phyloP scores from a whole-genome alignment of 1,284 basidiomycete genomes.

The Entoloma clypeatum region DNA sequence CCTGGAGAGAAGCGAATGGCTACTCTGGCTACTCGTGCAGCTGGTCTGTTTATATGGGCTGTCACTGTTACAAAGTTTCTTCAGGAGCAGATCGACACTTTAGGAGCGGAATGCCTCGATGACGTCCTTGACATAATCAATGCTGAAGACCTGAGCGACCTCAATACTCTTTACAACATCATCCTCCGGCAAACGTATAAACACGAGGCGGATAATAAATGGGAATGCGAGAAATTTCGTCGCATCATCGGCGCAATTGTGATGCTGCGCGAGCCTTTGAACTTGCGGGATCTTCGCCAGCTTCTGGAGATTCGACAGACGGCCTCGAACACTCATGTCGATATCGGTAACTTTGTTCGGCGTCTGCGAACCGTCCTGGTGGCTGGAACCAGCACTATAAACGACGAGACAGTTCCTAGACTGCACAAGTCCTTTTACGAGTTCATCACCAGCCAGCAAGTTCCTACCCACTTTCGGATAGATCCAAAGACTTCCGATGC shows the following conservation, averaged over 20 bases:
- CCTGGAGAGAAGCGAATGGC: constrained; percentile 10
- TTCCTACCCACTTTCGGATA: constrained; percentile 2
- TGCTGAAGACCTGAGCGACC: background rate
- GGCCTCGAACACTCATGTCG: constrained; percentile 2
- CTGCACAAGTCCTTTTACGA: constrained; percentile 15
- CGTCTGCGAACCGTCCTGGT: constrained; percentile 15
- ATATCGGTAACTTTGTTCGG: constrained; percentile 11
- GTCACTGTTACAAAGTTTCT: constrained; percentile 12
- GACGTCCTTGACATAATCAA: constrained; percentile 1
- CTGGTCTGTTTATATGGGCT: background rate
- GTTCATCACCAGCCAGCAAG: constrained; percentile 7
- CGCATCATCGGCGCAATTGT: constrained; percentile 10
- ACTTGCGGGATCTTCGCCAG: constrained; percentile 4
- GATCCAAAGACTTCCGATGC: constrained; percentile 1
- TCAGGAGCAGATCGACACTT: constrained; percentile 1
- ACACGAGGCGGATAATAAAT: constrained; percentile 1
- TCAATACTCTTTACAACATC: background rate
- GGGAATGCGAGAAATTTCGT: constrained; percentile 11
- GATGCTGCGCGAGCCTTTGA: constrained; percentile 6
- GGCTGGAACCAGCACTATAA: constrained; percentile 10
- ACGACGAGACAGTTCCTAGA: constrained; percentile 11
- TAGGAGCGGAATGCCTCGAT: background rate
- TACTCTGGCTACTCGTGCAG: background rate
- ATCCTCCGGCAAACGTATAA: background rate
- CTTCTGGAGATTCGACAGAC: constrained; percentile 9